A percentile compares a stretch with the other conserved stretches of the same genome.
These are phyloP conservation scores for Echium plantagineum DNA, from an alignment of 257 asterid genomes.

Conservation along the genomic window DNA sequence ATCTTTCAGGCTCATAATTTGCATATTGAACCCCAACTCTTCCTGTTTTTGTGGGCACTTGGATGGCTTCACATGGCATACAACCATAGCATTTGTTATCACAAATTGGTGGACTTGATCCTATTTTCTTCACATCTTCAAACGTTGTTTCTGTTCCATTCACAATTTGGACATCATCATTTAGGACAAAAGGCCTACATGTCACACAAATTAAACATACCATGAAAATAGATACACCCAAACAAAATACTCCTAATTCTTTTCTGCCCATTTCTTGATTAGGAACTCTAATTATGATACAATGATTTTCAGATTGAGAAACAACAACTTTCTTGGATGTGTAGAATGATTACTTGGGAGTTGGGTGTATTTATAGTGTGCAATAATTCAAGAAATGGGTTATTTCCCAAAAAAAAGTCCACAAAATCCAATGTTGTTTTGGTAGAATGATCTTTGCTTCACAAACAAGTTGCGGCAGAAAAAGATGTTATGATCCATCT, in stretches of 20 bases:
- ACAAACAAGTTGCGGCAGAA: constrained; percentile 32
- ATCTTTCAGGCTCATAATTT: constrained; percentile 84
- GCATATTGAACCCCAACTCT: constrained; percentile 51
- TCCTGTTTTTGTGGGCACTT: constrained; percentile 55
- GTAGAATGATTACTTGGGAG: neutral
- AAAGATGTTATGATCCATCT: constrained; percentile 6
- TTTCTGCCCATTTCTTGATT: constrained; percentile 20
- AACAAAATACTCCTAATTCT: constrained; percentile 10
- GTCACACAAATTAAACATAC: constrained; percentile 26
- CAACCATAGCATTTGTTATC: constrained; percentile 81
- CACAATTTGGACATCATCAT: constrained; percentile 14
- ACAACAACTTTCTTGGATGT: neutral
- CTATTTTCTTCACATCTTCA: constrained; percentile 30
- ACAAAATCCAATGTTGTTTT: neutral
- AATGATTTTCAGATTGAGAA: neutral
- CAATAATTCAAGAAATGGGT: neutral
- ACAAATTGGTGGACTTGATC: constrained; percentile 81
- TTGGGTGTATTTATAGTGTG: neutral
- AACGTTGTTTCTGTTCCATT: neutral
- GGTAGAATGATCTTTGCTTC: constrained; percentile 31
- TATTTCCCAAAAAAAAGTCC: neutral
- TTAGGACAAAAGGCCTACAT: constrained; percentile 27
- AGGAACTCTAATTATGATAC: neutral
- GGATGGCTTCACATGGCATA: constrained; percentile 76
- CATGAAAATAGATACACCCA: constrained; percentile 20